Evolutionary conservation across 2,329 filamentous ascomycete species (phyloP).

Genomic region (Fusarium mexicanum): DNA sequence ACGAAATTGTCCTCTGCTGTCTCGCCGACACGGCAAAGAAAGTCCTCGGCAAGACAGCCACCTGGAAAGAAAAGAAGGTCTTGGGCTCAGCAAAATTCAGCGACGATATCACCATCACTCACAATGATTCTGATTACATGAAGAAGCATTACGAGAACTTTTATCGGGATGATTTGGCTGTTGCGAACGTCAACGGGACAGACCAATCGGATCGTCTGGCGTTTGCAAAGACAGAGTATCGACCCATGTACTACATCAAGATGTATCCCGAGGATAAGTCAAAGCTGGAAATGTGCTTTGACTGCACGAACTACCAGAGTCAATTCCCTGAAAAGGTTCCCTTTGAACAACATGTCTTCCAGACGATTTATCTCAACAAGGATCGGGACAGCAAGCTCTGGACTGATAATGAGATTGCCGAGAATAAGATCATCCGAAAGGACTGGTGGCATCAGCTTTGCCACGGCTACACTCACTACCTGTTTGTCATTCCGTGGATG

Average conservation of each 20-base stretch:
- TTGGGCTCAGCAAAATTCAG: slow-evolving; percentile 25
- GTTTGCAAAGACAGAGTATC: slow-evolving; percentile 24
- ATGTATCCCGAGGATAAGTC: slow-evolving; percentile 30
- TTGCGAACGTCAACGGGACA: slow-evolving; percentile 10
- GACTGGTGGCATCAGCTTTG: slow-evolving; percentile 33
- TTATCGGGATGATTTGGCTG: slow-evolving; percentile 20
- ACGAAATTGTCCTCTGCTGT: slow-evolving; percentile 26
- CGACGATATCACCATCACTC: slow-evolving; percentile 24
- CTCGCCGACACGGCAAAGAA: slow-evolving; percentile 25
- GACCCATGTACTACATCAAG: slow-evolving; percentile 35
- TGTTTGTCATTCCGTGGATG: slow-evolving; percentile 24
- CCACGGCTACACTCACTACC: slow-evolving; percentile 23
- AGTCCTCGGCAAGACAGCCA: slow-evolving; percentile 18
- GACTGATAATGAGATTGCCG: slow-evolving; percentile 18
- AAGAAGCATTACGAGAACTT: slow-evolving; percentile 33
- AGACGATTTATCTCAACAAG: slow-evolving; percentile 65
- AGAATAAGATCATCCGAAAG: slow-evolving; percentile 29
- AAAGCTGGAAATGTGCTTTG: slow-evolving; percentile 31
- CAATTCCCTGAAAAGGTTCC: slow-evolving; percentile 31
- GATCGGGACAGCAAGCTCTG: slow-evolving; percentile 24
- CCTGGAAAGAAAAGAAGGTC: slow-evolving; percentile 28
- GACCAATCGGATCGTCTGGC: slow-evolving; percentile 20
- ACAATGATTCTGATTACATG: slow-evolving; percentile 28
- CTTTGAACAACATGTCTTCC: slow-evolving; percentile 49
- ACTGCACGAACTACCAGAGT: slow-evolving; percentile 31